phyloP scores from a whole-genome alignment of 1,284 basidiomycete genomes.

The Garcileccinum viscosum region DNA sequence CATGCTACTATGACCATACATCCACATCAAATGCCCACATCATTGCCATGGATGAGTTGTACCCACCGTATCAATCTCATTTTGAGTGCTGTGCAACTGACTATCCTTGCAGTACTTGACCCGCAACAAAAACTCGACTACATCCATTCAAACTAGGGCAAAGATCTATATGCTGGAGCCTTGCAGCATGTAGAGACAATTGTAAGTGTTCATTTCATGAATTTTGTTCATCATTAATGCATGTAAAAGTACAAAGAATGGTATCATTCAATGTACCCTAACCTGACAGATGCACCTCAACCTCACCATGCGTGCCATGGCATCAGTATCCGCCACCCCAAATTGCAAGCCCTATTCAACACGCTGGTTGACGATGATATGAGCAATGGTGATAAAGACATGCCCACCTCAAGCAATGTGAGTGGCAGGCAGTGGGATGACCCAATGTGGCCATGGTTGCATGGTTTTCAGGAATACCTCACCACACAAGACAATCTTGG shows the following conservation, averaged over 20 bases:
- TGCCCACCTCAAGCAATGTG: neutral
- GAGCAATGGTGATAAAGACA: neutral
- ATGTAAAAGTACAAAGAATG: neutral
- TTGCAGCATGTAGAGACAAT: neutral
- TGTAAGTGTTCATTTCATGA: neutral
- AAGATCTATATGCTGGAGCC: neutral
- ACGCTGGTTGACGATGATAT: neutral
- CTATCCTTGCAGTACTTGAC: neutral
- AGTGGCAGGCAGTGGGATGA: neutral
- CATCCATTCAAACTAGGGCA: neutral
- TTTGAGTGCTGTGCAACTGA: neutral
- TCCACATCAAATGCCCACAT: too few relatives aligned
- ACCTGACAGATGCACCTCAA: neutral
- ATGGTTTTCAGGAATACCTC: neutral
- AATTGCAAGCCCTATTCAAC: neutral
- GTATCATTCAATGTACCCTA: neutral
- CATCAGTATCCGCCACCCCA: neutral
- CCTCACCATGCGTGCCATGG: neutral
- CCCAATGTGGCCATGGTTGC: neutral
- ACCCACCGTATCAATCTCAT: neutral
- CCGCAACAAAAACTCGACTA: too few relatives aligned
- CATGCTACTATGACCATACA: neutral
- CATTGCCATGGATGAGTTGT: constrained; percentile 1
- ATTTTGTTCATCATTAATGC: neutral
- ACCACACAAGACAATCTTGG: too few relatives aligned